Conservation (phyloP, 2,329 filamentous ascomycete genomes). For the Colletotrichum australisinense region DNA sequence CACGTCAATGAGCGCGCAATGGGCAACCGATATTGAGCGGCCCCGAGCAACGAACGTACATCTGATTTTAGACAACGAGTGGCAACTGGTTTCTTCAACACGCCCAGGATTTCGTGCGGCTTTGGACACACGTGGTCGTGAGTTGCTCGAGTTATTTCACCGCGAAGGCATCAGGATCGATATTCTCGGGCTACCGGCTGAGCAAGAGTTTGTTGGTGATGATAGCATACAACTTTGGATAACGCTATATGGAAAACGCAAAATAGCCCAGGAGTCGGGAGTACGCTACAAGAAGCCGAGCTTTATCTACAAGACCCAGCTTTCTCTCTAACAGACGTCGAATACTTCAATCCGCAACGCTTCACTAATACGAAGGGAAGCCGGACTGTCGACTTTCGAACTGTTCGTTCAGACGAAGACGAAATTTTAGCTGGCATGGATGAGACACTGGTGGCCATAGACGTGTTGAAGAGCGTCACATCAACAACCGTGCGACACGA, state of each 20-base stretch:
- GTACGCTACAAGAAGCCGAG: background rate
- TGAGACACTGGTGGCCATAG: background rate
- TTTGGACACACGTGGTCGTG: background rate
- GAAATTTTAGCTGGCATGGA: background rate
- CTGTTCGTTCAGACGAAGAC: accelerated
- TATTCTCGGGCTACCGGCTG: background rate
- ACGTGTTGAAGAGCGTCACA: background rate
- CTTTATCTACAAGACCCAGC: background rate
- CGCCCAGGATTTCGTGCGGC: background rate
- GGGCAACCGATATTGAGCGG: background rate
- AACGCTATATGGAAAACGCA: background rate
- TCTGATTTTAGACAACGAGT: background rate
- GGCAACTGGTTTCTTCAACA: background rate
- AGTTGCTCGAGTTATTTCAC: background rate
- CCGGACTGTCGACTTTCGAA: background rate
- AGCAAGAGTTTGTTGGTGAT: background rate
- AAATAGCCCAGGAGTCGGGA: background rate
- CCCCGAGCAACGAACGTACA: background rate
- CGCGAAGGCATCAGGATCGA: background rate
- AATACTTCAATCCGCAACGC: background rate
- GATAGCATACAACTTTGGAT: background rate
- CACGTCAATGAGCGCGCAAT: background rate
- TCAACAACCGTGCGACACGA: background rate
- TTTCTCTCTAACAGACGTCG: background rate
- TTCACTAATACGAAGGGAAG: background rate